Evolutionary conservation across 805 yeast genomes (phyloP), one percentile per base, ranked within the genome.

Genomic region (Candida coleopterorum): DNA sequence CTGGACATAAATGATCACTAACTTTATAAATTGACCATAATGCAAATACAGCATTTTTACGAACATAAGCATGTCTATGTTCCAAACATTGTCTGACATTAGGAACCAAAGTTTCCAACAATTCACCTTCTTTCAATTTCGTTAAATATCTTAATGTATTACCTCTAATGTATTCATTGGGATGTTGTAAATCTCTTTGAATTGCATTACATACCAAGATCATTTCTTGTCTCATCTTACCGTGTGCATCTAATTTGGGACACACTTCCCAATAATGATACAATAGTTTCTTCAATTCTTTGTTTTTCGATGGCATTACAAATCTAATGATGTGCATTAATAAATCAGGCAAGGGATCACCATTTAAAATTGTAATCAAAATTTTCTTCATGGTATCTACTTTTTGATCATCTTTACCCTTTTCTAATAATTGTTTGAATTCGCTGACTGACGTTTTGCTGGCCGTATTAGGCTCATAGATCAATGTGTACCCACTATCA

Each of bases 261-360:
- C 96, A 94, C 39, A 90, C 86, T 62, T 93, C 99, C 97, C 97
- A 93, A 69, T 93, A 93, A 53, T 87, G 85, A 55, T 90, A 93
- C 45, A 94, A 70, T 56, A 93, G 72, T 62, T 89, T 93, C 72
- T 93, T 93, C 62, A 94, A 77, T 52, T 81, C 85, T 64, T 93
- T 94, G 64, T 81, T 79, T 53, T 74, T 85, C 12, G 96, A 85
- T 11, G 99, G 98, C 97, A 93, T 88, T 40, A 94, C 90, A 54
- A 86, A 94, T 55, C 98, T 81, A 53, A 93, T 90, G 49, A 93
- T 85, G 58, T 89, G 96, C 98, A 93, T 93, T 62, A 93, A 75
- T 47, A 93, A 69, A 41, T 85, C 93, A 12, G 96, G 94, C 79
- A 90, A 71, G 41, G 94, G 79, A 52, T 90, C 95, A 23, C 97